phyloP scores from a whole-genome alignment of 2,329 filamentous ascomycete genomes.

The Colletotrichum musicola region DNA sequence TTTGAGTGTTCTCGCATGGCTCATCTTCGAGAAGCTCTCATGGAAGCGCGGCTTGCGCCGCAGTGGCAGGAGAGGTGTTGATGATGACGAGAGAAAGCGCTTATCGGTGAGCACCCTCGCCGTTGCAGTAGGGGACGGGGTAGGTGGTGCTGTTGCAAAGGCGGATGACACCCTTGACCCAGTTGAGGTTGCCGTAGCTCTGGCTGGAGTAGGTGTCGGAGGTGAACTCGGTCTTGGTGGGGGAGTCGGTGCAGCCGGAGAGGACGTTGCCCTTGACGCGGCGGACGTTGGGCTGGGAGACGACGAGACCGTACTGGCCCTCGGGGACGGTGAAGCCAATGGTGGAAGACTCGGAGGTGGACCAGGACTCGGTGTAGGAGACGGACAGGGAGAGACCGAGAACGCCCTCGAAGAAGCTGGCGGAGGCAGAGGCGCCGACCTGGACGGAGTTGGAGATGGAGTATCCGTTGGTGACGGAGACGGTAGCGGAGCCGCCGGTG shows the following conservation, averaged over 20 bases:
- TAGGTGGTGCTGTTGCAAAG: conserved; percentile 52
- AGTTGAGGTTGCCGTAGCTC: conserved; percentile 48
- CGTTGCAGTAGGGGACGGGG: conserved; percentile 53
- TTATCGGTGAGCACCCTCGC: conserved; percentile 44
- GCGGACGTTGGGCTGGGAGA: conserved; percentile 52
- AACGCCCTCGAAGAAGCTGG: conserved; percentile 43
- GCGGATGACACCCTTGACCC: conserved; percentile 55
- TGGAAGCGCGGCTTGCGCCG: neutral
- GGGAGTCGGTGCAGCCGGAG: conserved; percentile 49
- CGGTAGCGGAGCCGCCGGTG: conserved; percentile 44
- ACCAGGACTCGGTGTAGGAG: conserved; percentile 46
- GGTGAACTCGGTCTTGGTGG: conserved; percentile 45
- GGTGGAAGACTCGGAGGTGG: conserved; percentile 46
- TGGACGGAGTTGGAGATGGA: conserved; percentile 48
- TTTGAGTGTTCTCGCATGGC: conserved; percentile 7
- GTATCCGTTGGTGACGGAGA: conserved; percentile 50
- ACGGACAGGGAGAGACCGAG: conserved; percentile 44
- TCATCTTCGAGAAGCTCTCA: neutral
- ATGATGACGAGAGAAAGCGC: neutral
- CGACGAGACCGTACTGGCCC: conserved; percentile 53
- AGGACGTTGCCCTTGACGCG: conserved; percentile 50
- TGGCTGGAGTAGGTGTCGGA: conserved; percentile 51
- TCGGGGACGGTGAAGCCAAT: conserved; percentile 49
- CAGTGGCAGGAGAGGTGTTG: no score
- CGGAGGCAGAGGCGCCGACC: conserved; percentile 40